A percentile compares a stretch with the other conserved stretches of the same genome.
Conservation (phyloP, 2,329 filamentous ascomycete species). For the Fusarium xyrophilum region DNA sequence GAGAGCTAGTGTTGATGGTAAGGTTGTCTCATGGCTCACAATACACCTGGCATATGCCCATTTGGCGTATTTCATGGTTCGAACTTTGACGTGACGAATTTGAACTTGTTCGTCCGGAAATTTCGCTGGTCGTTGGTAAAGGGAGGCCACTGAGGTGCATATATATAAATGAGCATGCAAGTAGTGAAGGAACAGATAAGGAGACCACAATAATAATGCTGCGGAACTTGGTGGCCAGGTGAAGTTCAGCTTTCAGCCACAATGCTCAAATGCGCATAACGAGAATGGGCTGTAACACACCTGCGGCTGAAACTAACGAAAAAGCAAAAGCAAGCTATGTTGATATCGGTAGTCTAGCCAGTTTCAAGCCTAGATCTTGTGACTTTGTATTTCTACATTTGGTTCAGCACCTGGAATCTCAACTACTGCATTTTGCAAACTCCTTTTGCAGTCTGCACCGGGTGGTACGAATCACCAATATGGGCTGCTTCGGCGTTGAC, state of each 20-base stretch:
- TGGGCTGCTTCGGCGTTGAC: not conserved
- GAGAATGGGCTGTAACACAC: not conserved
- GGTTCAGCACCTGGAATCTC: not conserved
- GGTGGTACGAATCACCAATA: not conserved
- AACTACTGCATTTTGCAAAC: accelerated
- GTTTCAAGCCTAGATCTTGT: not conserved
- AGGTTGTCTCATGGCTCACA: not conserved
- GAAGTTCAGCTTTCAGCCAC: not conserved
- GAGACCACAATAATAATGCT: accelerated
- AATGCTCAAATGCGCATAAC: not conserved
- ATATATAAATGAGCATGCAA: too few relatives aligned
- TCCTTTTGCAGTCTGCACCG: accelerated
- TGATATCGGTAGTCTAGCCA: too few relatives aligned
- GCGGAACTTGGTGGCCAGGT: not conserved
- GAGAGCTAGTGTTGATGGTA: not conserved
- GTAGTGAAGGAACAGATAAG: too few relatives aligned
- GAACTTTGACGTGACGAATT: accelerated
- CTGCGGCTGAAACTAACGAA: not conserved
- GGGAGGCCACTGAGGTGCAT: too few relatives aligned
- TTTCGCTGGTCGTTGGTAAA: too few relatives aligned
- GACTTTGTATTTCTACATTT: not conserved
- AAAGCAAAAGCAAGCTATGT: not conserved
- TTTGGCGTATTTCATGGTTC: not conserved
- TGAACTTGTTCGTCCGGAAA: not conserved
- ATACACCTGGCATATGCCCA: not conserved